phyloP scores from a whole-genome alignment of 164 flowering plant species.

The Vitis rotundifolia region DNA sequence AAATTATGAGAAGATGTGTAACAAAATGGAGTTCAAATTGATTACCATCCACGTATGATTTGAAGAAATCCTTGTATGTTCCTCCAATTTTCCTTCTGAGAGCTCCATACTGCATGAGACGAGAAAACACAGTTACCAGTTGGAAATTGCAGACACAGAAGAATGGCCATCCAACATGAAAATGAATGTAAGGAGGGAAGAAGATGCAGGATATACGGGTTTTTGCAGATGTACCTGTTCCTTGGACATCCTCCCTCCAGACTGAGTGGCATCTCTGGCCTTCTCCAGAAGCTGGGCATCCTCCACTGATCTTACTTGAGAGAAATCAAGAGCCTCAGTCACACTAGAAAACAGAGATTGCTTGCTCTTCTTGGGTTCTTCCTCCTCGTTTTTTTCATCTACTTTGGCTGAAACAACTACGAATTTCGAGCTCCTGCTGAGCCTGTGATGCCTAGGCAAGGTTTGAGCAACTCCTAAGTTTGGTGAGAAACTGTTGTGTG shows the following conservation, averaged over 20 bases:
- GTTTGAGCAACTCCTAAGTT: conserved; percentile 13
- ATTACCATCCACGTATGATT: conserved; percentile 88
- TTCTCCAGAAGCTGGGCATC: conserved; percentile 81
- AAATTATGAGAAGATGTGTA: neutral
- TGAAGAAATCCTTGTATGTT: conserved; percentile 95
- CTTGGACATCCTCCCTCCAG: conserved; percentile 69
- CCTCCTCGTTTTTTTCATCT: conserved; percentile 34
- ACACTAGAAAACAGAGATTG: conserved; percentile 67
- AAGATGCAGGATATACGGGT: neutral
- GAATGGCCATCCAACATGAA: too few relatives aligned
- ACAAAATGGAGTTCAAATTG: neutral
- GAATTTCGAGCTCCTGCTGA: conserved; percentile 16
- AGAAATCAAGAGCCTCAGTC: conserved; percentile 86
- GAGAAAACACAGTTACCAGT: neutral
- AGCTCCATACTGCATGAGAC: conserved; percentile 78
- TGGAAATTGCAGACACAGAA: too few relatives aligned
- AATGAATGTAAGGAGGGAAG: neutral
- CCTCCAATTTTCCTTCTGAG: conserved; percentile 95
- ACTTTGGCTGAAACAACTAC: conserved; percentile 44
- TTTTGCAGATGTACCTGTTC: conserved; percentile 57
- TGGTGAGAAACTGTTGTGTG: conserved; percentile 30
- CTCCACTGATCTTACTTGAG: conserved; percentile 72
- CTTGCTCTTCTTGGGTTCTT: conserved; percentile 38
- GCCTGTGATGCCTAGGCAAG: conserved; percentile 9
- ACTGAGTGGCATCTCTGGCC: conserved; percentile 66